Evolutionary conservation across 2,329 filamentous ascomycete species (phyloP).

Genomic region (Tricladium varicosporioides): DNA sequence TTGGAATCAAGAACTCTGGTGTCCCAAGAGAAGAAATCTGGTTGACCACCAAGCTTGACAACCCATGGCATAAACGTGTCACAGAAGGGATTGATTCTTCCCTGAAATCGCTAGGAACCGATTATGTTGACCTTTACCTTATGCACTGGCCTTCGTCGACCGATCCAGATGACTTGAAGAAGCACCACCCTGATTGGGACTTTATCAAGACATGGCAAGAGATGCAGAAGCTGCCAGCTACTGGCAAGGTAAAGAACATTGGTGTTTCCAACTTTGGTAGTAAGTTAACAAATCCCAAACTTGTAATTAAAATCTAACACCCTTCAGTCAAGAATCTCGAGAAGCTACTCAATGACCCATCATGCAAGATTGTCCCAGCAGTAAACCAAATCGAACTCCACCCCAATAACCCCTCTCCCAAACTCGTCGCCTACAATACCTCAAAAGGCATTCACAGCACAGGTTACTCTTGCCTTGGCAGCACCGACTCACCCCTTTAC

Average conservation of each 20-base stretch:
- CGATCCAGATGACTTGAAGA: conserved; percentile 54
- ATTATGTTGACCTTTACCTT: conserved; percentile 69
- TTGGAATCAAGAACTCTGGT: conserved; percentile 64
- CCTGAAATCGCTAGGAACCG: conserved; percentile 57
- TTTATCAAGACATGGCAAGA: conserved; percentile 77
- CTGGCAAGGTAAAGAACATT: conserved; percentile 75
- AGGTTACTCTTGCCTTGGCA: conserved; percentile 72
- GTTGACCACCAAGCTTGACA: conserved; percentile 80
- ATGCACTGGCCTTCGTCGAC: conserved; percentile 71
- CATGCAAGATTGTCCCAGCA: conserved; percentile 60
- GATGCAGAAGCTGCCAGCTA: conserved; percentile 66
- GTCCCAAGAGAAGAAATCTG: conserved; percentile 66
- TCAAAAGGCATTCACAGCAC: conserved; percentile 73
- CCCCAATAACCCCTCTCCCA: conserved; percentile 77
- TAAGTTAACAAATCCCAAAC: neutral
- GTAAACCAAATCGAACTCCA: conserved; percentile 84
- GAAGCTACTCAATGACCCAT: conserved; percentile 66
- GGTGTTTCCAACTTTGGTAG: conserved; percentile 83
- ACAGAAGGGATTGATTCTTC: conserved; percentile 59
- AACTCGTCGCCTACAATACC: conserved; percentile 70
- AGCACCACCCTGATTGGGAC: conserved; percentile 75
- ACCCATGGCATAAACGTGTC: conserved; percentile 72
- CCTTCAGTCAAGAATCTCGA: conserved; percentile 66
- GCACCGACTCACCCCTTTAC: conserved; percentile 67
- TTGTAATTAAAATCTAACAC: neutral